Percentiles rank a stretch among this genome's conserved stretches.
Evolutionary conservation across 768 basidiomycete species (phyloP).

Genomic region (Pleurotus eryngii): DNA sequence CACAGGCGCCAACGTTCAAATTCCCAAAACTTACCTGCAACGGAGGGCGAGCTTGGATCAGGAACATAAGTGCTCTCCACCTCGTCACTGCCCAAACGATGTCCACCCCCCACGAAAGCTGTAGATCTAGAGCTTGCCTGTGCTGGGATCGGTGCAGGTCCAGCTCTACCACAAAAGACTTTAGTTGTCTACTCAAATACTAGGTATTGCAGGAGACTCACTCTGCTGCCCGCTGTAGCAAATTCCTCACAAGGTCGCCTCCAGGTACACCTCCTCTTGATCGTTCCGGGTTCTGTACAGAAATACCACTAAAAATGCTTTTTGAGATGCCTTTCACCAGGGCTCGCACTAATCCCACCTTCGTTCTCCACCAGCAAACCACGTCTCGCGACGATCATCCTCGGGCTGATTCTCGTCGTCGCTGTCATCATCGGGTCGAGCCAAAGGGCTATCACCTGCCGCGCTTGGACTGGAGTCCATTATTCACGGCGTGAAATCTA

Average conservation of each 20-base stretch:
- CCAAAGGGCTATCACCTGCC: background rate
- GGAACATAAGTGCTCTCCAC: slow-evolving; percentile 72
- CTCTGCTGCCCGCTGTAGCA: slow-evolving; percentile 81
- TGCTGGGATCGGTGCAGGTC: slow-evolving; percentile 22
- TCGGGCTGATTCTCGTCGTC: slow-evolving; percentile 33
- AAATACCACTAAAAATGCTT: slow-evolving; percentile 64
- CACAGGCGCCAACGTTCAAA: too few relatives aligned
- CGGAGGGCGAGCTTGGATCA: slow-evolving; percentile 52
- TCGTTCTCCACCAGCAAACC: slow-evolving; percentile 94
- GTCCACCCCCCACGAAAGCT: slow-evolving; percentile 69
- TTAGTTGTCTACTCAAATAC: slow-evolving; percentile 5
- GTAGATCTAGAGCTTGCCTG: slow-evolving; percentile 16
- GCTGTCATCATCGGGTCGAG: slow-evolving; percentile 33
- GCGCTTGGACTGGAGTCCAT: background rate
- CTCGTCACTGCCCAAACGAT: slow-evolving; percentile 90
- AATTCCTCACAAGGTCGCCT: slow-evolving; percentile 61
- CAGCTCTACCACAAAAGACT: slow-evolving; percentile 25
- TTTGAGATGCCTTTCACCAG: background rate
- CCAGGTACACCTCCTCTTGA: slow-evolving; percentile 40
- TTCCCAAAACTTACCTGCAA: slow-evolving; percentile 19
- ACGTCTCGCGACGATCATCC: slow-evolving; percentile 55
- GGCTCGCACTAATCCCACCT: slow-evolving; percentile 46
- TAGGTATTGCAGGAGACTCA: slow-evolving; percentile 32
- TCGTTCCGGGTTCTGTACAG: slow-evolving; percentile 77
- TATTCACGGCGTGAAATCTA: slow-evolving; percentile 7